phyloP scores from a whole-genome alignment of 1,284 basidiomycete genomes.

The Trametes polyzona region DNA sequence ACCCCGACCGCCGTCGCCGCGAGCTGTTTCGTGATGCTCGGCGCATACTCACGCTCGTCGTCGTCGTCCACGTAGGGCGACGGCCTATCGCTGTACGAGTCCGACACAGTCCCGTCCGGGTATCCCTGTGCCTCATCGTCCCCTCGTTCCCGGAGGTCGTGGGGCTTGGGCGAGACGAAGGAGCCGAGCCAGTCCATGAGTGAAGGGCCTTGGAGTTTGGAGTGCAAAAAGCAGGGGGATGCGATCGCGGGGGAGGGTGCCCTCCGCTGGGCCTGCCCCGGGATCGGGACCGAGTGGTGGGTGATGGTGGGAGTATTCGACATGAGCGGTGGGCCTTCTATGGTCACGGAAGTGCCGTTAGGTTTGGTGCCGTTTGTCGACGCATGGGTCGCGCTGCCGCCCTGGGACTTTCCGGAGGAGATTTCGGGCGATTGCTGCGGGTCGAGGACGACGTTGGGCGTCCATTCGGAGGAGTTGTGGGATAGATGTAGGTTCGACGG shows the following conservation, averaged over 20 bases:
- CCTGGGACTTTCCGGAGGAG: constrained; percentile 18
- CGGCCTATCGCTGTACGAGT: constrained; percentile 23
- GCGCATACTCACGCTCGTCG: constrained; percentile 70
- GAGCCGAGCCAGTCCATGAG: constrained; percentile 70
- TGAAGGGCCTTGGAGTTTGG: constrained; percentile 76
- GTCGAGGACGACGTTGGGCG: constrained; percentile 38
- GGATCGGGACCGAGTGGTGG: constrained; percentile 25
- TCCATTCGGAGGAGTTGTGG: constrained; percentile 31
- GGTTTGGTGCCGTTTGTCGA: constrained; percentile 34
- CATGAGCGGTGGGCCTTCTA: constrained; percentile 25
- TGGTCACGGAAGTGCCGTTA: constrained; percentile 20
- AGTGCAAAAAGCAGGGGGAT: constrained; percentile 89
- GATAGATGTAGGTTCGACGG: constrained; percentile 37
- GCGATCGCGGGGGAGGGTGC: constrained; percentile 40
- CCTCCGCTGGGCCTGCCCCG: constrained; percentile 25
- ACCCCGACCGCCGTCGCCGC: constrained; percentile 98
- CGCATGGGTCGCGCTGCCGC: constrained; percentile 18
- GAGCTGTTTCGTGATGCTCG: constrained; percentile 87
- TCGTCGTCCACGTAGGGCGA: constrained; percentile 42
- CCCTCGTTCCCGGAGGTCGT: constrained; percentile 47
- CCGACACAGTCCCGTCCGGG: constrained; percentile 30
- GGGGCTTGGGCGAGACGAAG: constrained; percentile 39
- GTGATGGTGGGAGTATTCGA: constrained; percentile 27
- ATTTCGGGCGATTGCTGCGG: constrained; percentile 33
- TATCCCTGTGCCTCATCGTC: constrained; percentile 32